A percentile compares a stretch with the other conserved stretches of the same genome.
Evolutionary conservation across 2,329 filamentous ascomycete genomes (phyloP).

Genomic region (Fusarium aywerte): DNA sequence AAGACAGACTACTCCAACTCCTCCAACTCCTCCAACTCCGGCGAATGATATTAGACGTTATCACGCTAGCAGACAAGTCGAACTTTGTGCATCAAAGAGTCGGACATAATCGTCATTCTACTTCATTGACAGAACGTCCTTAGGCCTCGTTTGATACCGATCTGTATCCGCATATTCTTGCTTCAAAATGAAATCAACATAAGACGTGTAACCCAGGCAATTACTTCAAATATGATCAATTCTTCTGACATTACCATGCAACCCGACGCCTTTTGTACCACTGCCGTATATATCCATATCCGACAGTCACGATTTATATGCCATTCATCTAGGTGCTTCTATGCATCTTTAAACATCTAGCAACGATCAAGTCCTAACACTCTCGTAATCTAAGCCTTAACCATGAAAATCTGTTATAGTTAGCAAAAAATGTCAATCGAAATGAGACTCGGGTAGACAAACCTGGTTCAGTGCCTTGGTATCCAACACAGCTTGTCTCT

Average conservation of each 20-base stretch:
- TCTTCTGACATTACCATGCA: slow-evolving; percentile 2
- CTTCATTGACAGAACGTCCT: no score
- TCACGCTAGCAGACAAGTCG: no score
- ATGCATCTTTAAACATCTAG: neutral
- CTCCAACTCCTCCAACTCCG: neutral
- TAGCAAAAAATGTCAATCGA: neutral
- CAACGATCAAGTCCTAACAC: neutral
- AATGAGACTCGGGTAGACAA: slow-evolving; percentile 57
- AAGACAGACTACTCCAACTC: neutral
- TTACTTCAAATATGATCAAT: slow-evolving; percentile 1
- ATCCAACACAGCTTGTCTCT: slow-evolving; percentile 84
- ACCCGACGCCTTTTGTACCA: slow-evolving; percentile 16
- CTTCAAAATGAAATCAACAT: neutral
- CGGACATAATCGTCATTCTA: no score
- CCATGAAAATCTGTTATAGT: slow-evolving; percentile 71
- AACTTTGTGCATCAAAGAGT: no score
- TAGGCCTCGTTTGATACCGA: no score
- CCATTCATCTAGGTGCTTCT: slow-evolving; percentile 8
- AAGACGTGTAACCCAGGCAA: neutral
- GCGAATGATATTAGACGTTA: no score
- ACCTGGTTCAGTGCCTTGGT: slow-evolving; percentile 88
- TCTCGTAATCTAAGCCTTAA: slow-evolving; percentile 58
- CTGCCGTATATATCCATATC: neutral
- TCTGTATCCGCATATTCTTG: neutral
- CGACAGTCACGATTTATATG: slow-evolving; percentile 5